These are phyloP conservation scores for Aspergillus pseudoterreus DNA, from an alignment of 2,329 filamentous ascomycete species.

Conservation along the genomic window DNA sequence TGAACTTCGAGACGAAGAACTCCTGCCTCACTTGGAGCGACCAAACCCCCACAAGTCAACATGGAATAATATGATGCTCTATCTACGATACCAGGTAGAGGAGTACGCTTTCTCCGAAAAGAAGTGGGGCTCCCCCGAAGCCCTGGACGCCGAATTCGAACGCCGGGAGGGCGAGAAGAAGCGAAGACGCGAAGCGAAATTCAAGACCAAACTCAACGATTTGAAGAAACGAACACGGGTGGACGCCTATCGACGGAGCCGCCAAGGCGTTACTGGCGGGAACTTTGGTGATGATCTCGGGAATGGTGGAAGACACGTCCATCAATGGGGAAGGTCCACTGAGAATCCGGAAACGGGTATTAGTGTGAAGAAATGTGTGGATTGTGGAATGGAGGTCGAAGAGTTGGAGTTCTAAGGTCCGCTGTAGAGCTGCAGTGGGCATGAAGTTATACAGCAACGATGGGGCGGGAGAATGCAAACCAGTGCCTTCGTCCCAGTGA, in stretches of 20 bases:
- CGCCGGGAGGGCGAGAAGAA: constrained; percentile 76
- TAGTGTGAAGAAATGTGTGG: constrained; percentile 67
- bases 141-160: constrained; percentile 84
- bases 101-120: constrained; percentile 72
- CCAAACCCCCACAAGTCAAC: constrained; percentile 95
- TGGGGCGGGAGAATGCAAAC: too few relatives aligned
- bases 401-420: constrained; percentile 55
- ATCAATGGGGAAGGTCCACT: constrained; percentile 68
- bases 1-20: constrained; percentile 81
- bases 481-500: too few relatives aligned
- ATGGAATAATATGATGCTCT: constrained; percentile 99
- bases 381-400: constrained; percentile 66
- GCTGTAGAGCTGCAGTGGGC: too few relatives aligned
- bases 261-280: constrained; percentile 47
- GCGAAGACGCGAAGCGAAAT: constrained; percentile 82
- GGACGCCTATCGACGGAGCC: constrained; percentile 77
- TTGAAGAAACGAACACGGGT: constrained; percentile 91
- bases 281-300: constrained; percentile 75
- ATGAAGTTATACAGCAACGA: too few relatives aligned
- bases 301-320: constrained; percentile 68
- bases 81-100: constrained; percentile 88
- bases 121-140: constrained; percentile 88
- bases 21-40: constrained; percentile 80
- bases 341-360: constrained; percentile 45
- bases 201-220: constrained; percentile 81